These are phyloP conservation scores for Thermoascus crustaceus DNA, from an alignment of 2,329 filamentous ascomycete genomes.

Conservation along the genomic window DNA sequence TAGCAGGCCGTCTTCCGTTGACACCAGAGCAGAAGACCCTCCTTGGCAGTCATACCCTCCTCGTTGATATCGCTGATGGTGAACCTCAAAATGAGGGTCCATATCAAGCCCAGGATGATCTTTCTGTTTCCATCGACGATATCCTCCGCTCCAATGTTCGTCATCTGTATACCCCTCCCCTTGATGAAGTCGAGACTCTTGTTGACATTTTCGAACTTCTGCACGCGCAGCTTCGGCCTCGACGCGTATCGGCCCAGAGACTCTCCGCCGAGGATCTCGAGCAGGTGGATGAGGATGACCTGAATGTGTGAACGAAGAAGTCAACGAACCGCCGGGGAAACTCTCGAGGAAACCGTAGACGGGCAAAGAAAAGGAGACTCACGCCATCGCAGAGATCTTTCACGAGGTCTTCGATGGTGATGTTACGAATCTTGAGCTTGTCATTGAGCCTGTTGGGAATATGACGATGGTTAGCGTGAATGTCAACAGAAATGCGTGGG, in stretches of 20 bases:
- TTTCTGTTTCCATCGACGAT: slow-evolving; percentile 96
- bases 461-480: not conserved
- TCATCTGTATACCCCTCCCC: slow-evolving; percentile 86
- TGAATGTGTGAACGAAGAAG: no score
- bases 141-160: slow-evolving; percentile 96
- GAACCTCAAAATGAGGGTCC: slow-evolving; percentile 95
- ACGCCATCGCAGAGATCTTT: slow-evolving; percentile 89
- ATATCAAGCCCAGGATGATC: slow-evolving; percentile 94
- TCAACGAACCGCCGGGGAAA: no score
- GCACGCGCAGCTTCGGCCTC: slow-evolving; percentile 90
- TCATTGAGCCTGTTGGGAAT: slow-evolving; percentile 70
- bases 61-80: slow-evolving; percentile 98
- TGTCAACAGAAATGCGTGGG: not conserved
- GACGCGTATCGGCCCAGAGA: slow-evolving; percentile 94
- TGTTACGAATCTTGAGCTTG: slow-evolving; percentile 69
- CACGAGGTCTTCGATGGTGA: slow-evolving; percentile 81
- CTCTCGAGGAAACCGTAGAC: no score
- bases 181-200: slow-evolving; percentile 90
- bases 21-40: slow-evolving; percentile 91
- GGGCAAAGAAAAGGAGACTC: slow-evolving; percentile 34
- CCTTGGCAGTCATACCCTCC: slow-evolving; percentile 95
- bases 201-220: slow-evolving; percentile 97
- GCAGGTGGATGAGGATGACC: slow-evolving; percentile 92
- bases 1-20: slow-evolving; percentile 98
- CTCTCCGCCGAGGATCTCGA: slow-evolving; percentile 91